phyloP scores from a whole-genome alignment of 2,329 filamentous ascomycete genomes.

The Magnaporthiopsis incrustans region DNA sequence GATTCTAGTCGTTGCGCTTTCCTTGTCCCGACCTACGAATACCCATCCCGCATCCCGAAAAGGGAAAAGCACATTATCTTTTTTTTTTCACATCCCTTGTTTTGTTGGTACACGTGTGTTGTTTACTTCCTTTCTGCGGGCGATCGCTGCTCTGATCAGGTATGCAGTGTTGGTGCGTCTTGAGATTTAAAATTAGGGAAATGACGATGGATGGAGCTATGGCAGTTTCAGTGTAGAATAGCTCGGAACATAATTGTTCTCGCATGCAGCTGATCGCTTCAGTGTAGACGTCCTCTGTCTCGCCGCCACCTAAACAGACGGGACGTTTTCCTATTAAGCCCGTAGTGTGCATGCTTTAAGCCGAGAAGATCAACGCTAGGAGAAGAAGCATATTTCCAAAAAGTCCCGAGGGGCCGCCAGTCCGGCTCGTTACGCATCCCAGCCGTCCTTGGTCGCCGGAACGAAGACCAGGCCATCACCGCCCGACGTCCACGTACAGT shows the following conservation, averaged over 20 bases:
- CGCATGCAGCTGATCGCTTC: no score
- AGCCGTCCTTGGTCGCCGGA: slow-evolving; percentile 5
- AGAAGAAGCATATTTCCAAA: not conserved
- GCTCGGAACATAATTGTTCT: not conserved
- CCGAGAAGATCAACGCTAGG: no score
- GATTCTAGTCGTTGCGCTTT: not conserved
- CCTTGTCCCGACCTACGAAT: not conserved
- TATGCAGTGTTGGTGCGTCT: not conserved
- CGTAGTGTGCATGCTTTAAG: not conserved
- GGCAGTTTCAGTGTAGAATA: not conserved
- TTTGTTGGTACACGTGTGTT: not conserved
- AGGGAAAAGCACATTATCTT: not conserved
- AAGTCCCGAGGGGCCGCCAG: not conserved
- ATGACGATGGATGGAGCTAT: no score
- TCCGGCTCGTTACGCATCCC: not conserved
- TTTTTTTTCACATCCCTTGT: not conserved
- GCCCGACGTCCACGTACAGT: slow-evolving; percentile 4
- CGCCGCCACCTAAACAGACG: no score
- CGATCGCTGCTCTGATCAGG: not conserved
- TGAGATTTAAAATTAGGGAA: not conserved
- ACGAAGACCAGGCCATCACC: slow-evolving; percentile 2
- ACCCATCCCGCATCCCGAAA: not conserved
- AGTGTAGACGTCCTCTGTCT: no score
- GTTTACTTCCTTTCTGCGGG: not conserved
- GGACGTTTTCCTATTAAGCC: no score